Conservation (phyloP, 371 early-diverging fungal genomes). For the Mortierella sp. region DNA sequence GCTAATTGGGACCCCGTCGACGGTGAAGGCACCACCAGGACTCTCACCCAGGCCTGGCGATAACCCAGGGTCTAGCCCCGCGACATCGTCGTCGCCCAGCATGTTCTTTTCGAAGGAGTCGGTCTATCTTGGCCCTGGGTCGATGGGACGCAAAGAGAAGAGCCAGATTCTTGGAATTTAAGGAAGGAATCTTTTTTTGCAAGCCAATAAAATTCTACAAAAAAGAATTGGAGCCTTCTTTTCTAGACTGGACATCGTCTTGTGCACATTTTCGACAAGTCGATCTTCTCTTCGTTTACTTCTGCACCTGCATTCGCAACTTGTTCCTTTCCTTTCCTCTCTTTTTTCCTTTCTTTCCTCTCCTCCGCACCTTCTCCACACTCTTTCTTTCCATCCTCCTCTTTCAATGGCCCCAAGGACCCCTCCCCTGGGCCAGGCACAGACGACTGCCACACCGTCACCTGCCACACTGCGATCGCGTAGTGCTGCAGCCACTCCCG, state of each 20-base stretch:
- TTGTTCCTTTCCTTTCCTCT: not conserved
- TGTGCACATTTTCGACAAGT: not conserved
- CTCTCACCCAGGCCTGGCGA: not conserved
- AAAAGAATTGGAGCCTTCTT: not conserved
- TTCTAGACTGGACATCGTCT: not conserved
- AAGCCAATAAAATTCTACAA: not conserved
- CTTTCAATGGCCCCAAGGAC: constrained; percentile 19
- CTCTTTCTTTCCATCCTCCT: not conserved
- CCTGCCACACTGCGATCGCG: constrained; percentile 22
- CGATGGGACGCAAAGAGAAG: constrained; percentile 9
- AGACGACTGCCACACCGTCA: not conserved
- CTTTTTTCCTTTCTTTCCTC: not conserved
- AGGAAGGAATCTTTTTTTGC: not conserved
- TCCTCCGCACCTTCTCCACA: not conserved
- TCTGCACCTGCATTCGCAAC: not conserved
- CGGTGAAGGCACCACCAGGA: not conserved
- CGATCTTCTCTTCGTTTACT: not conserved
- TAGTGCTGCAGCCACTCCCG: not conserved
- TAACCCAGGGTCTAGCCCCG: constrained; percentile 6
- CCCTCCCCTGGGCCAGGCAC: constrained; percentile 20
- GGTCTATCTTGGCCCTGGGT: constrained; percentile 20
- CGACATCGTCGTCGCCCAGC: not conserved
- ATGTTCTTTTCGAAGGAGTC: constrained; percentile 16
- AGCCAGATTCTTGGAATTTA: constrained; percentile 19
- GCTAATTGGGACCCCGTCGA: constrained; percentile 10